These are phyloP conservation scores for Cystofilobasidium capitatum DNA, from an alignment of 768 basidiomycete genomes.

Conservation along the genomic window DNA sequence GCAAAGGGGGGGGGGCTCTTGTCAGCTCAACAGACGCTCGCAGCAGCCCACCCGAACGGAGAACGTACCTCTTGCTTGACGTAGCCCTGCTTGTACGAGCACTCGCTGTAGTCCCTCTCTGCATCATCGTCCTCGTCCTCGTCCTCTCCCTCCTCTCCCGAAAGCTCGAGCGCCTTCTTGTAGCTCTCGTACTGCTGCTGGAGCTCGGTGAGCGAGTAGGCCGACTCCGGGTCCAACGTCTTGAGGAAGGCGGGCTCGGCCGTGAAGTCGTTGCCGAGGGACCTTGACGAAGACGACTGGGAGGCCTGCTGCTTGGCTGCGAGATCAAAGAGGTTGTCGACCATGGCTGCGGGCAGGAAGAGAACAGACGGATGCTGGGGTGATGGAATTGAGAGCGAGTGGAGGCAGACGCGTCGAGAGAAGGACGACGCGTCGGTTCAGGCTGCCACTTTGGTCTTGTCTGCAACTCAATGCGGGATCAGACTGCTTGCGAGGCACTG, in stretches of 20 bases:
- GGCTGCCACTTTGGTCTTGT: too few relatives aligned
- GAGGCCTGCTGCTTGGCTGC: not conserved
- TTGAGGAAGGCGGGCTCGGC: not conserved
- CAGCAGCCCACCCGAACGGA: too few relatives aligned
- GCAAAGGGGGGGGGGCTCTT: not conserved
- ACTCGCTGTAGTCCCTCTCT: not conserved
- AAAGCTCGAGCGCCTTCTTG: not conserved
- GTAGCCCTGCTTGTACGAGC: not conserved
- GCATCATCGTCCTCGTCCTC: not conserved
- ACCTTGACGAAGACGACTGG: not conserved
- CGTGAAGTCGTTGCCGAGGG: not conserved
- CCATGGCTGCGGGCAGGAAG: too few relatives aligned
- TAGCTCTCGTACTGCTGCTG: not conserved
- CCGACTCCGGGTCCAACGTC: not conserved
- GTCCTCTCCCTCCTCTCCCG: not conserved
- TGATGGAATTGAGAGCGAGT: too few relatives aligned
- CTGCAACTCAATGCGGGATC: too few relatives aligned
- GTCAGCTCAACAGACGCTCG: too few relatives aligned
- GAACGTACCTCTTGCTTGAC: not conserved
- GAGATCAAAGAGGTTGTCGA: not conserved
- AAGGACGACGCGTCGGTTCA: too few relatives aligned
- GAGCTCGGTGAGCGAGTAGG: not conserved
- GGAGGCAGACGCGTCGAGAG: too few relatives aligned
- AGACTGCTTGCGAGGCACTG: too few relatives aligned
- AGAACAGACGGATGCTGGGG: too few relatives aligned